A percentile compares a stretch with the other conserved stretches of the same genome.
Evolutionary conservation across 352 stramenopile genomes (phyloP).

Genomic region (Phytophthora podocarpi): DNA sequence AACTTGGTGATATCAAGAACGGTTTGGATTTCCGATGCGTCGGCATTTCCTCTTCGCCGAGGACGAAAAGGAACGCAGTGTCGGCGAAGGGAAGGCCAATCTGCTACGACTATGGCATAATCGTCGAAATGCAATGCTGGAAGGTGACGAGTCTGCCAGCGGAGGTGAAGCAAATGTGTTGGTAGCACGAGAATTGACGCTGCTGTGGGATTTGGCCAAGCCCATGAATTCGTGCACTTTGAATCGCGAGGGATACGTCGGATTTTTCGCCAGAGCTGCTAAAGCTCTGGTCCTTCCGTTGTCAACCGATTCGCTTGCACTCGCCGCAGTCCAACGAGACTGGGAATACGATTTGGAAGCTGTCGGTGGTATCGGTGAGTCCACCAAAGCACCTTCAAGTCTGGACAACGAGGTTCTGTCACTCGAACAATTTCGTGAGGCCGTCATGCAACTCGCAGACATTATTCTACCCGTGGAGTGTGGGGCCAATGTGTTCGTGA

Average conservation of each 20-base stretch:
- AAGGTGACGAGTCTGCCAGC: slow-evolving; percentile 25
- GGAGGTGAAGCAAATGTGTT: slow-evolving; percentile 24
- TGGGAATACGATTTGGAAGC: slow-evolving; percentile 74
- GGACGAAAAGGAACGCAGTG: slow-evolving; percentile 61
- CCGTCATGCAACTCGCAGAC: slow-evolving; percentile 65
- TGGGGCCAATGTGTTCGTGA: slow-evolving; percentile 39
- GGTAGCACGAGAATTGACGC: slow-evolving; percentile 38
- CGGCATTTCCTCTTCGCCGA: slow-evolving; percentile 69
- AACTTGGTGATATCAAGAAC: neutral
- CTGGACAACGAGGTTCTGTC: slow-evolving; percentile 32
- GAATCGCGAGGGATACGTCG: slow-evolving; percentile 44
- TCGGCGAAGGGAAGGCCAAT: slow-evolving; percentile 59
- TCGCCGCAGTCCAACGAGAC: slow-evolving; percentile 51
- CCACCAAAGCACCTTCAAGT: neutral
- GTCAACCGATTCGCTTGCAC: slow-evolving; percentile 34
- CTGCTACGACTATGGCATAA: slow-evolving; percentile 60
- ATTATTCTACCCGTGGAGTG: slow-evolving; percentile 70
- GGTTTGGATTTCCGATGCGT: slow-evolving; percentile 38
- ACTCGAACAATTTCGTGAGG: slow-evolving; percentile 58
- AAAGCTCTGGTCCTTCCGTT: slow-evolving; percentile 65
- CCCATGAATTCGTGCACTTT: slow-evolving; percentile 25
- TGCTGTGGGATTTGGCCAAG: slow-evolving; percentile 75
- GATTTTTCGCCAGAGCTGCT: slow-evolving; percentile 66
- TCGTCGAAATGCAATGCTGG: slow-evolving; percentile 44
- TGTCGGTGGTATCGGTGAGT: neutral